Evolutionary conservation across 306 rosid genomes (phyloP), one percentile per base, ranked within the genome.

Genomic region (Lablab purpureus): DNA sequence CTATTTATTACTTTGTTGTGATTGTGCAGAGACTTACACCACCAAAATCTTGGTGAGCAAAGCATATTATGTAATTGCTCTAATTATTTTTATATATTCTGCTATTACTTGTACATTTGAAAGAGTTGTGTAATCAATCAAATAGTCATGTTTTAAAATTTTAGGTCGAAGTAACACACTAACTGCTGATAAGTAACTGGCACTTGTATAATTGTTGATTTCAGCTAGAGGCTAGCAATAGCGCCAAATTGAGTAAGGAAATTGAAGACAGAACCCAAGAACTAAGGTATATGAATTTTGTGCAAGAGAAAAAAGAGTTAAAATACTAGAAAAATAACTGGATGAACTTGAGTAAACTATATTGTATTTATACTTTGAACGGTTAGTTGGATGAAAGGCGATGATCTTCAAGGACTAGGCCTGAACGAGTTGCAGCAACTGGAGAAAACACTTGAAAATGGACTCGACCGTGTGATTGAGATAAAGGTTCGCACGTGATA

Each of bases 381-480:
- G 54, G 55, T 5, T 72, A 78, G 86, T 65, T 70, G 25, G 30
- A 56, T 83, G 77, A 78, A 74, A 58, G 86, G 83, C 3, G 83
- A 83, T 27, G 77, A 83, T 58, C 80, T 83, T 73, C 23, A 78
- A 78, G 83, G 73, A 56, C 67, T 83, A 12, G 50, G 30, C 51
- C 11, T 83, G 7, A 56, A 74, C 25, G 81, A 78, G 43, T 74
- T 83, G 81, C 80, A 36, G 70, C 73, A 78, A 17, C 51, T 83
- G 58, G 83, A 83, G 77, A 78, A 83, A 67, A 50, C 45, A 14
- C 80, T 83, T 37, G 81, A 78, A 67, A 73, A 5, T 18, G 81
- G 83, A 67, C 77, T 78, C 15, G 14, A 19, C 43, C 81, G 83
- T 15, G 83, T 83, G 12, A 67, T 47, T 36, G 77, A 47, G 23